Conservation (phyloP, 1,284 basidiomycete species). For the Mycena sp. region DNA sequence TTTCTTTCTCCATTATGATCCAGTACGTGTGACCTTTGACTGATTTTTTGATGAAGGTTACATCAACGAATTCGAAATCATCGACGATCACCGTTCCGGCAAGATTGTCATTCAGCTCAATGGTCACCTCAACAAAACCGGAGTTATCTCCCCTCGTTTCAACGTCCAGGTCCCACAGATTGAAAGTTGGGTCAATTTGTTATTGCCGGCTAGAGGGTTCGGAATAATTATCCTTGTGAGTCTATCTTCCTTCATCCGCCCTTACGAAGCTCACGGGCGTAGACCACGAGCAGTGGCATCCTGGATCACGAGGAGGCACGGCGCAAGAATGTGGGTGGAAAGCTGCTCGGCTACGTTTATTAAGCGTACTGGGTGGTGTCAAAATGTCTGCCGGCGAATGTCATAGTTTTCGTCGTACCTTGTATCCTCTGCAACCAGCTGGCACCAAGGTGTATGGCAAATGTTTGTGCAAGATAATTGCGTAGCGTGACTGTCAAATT, state of each 20-base stretch:
- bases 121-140: slow-evolving; percentile 98
- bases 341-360: slow-evolving; percentile 88
- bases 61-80: slow-evolving; percentile 99
- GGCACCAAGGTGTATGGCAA: no score
- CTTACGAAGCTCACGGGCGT: slow-evolving; percentile 2
- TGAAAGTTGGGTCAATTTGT: slow-evolving; percentile 93
- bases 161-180: slow-evolving; percentile 96
- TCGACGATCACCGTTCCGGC: slow-evolving; percentile 98
- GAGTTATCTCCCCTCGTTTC: slow-evolving; percentile 98
- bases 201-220: slow-evolving; percentile 95
- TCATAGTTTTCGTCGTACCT: not conserved
- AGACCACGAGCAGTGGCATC: slow-evolving; percentile 98
- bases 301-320: slow-evolving; percentile 99
- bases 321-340: slow-evolving; percentile 97
- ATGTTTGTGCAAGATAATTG: no score
- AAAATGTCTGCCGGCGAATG: slow-evolving; percentile 14
- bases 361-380: slow-evolving; percentile 46
- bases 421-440: no score
- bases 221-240: slow-evolving; percentile 93
- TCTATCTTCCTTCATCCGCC: slow-evolving; percentile 24
- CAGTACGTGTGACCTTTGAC: slow-evolving; percentile 27
- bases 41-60: slow-evolving; percentile 70
- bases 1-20: slow-evolving; percentile 20
- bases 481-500: no score
- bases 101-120: slow-evolving; percentile 99